Evolutionary conservation across 768 basidiomycete genomes (phyloP).

Genomic region (Kwoniella newhampshirensis): DNA sequence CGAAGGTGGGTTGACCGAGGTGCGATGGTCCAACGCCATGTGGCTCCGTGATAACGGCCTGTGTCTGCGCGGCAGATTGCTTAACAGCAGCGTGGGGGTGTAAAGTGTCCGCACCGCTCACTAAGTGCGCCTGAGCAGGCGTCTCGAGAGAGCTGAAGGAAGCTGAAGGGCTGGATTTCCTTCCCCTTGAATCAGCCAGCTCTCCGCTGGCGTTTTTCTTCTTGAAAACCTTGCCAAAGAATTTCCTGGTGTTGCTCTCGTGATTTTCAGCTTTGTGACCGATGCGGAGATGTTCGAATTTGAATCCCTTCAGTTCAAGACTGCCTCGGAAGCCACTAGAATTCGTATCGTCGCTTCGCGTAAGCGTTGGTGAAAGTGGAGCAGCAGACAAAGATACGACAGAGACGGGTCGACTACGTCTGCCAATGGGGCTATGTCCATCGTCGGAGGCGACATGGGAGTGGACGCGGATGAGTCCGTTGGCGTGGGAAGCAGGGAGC

Average conservation of each 20-base stretch:
- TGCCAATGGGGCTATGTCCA: neutral
- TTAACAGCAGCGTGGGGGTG: slow-evolving; percentile 10
- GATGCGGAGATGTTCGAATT: slow-evolving; percentile 24
- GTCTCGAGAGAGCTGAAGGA: slow-evolving; percentile 16
- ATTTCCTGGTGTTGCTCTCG: slow-evolving; percentile 41
- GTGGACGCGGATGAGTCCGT: neutral
- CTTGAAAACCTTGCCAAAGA: slow-evolving; percentile 52
- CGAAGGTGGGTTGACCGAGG: slow-evolving; percentile 43
- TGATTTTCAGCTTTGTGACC: slow-evolving; percentile 17
- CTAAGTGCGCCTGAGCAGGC: neutral
- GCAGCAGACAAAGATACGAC: slow-evolving; percentile 27
- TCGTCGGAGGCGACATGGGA: slow-evolving; percentile 15
- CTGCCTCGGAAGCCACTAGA: slow-evolving; percentile 16
- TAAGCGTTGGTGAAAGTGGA: slow-evolving; percentile 35
- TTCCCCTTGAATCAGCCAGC: neutral
- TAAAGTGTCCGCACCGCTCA: slow-evolving; percentile 4
- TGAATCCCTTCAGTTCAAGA: slow-evolving; percentile 34
- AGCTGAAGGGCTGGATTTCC: slow-evolving; percentile 20
- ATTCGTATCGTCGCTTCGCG: slow-evolving; percentile 26
- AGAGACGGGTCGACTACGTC: slow-evolving; percentile 28
- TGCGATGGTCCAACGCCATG: slow-evolving; percentile 5
- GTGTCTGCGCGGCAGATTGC: neutral
- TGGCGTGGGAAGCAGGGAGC: slow-evolving; percentile 12
- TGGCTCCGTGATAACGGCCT: neutral
- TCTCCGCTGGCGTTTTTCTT: slow-evolving; percentile 29